Conservation (phyloP, 441 rosid genomes). For the Pelargonium myrrhifolium region DNA sequence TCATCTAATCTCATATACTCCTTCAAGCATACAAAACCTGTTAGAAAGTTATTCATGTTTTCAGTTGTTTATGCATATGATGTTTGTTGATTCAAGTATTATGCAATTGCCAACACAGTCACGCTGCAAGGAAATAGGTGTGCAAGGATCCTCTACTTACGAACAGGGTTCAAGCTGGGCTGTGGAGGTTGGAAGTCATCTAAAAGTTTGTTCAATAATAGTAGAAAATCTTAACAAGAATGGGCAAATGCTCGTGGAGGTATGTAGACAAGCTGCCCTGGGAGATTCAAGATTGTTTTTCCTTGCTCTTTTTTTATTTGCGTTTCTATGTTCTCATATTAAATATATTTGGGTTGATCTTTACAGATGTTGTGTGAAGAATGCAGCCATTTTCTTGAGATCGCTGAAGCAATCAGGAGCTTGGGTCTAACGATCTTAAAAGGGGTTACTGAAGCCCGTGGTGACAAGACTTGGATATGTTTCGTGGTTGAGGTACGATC, state of each 20-base stretch:
- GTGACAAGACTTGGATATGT: conserved; percentile 77
- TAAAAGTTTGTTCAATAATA: conserved; percentile 74
- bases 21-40: background rate
- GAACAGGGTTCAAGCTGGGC: conserved; percentile 91
- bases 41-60: background rate
- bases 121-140: conserved; percentile 48
- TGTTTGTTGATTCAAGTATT: background rate
- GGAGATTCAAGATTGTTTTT: background rate
- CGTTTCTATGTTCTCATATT: conserved; percentile 4
- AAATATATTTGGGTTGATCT: conserved; percentile 20
- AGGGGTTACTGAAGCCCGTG: conserved; percentile 73
- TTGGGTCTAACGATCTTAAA: conserved; percentile 78
- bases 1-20: background rate
- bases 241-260: conserved; percentile 91
- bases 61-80: background rate
- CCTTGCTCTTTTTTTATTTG: background rate
- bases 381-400: conserved; percentile 89
- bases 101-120: conserved; percentile 40
- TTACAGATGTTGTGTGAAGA: conserved; percentile 91
- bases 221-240: conserved; percentile 81
- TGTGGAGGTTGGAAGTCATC: conserved; percentile 87
- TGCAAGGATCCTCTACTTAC: conserved; percentile 29
- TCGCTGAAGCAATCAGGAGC: conserved; percentile 80
- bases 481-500: conserved; percentile 83
- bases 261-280: conserved; percentile 19